Evolutionary conservation across 2,329 filamentous ascomycete species (phyloP).

Genomic region (Piedraia hortae): DNA sequence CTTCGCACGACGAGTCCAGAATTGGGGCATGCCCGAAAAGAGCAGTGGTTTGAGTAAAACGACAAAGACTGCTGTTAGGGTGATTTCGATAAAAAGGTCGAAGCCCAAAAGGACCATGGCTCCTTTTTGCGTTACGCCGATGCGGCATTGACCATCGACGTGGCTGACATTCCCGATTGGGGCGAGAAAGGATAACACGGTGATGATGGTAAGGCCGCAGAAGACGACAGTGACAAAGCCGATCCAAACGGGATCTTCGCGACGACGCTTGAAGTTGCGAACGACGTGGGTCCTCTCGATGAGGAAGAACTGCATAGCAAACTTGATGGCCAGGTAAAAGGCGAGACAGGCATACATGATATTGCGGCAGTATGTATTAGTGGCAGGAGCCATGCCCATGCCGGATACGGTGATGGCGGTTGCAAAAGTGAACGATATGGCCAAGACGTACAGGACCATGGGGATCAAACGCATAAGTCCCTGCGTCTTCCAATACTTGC

Average conservation of each 20-base stretch:
- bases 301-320: constrained; percentile 15
- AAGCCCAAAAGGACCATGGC: constrained; percentile 14
- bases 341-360: constrained; percentile 14
- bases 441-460: constrained; percentile 12
- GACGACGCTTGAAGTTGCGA: constrained; percentile 11
- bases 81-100: constrained; percentile 14
- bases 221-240: constrained; percentile 6
- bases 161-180: constrained; percentile 11
- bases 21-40: constrained; percentile 2
- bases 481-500: constrained; percentile 5
- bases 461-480: constrained; percentile 12
- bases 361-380: constrained; percentile 9
- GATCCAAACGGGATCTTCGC: constrained; percentile 13
- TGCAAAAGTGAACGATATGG: constrained; percentile 12
- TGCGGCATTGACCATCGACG: constrained; percentile 13
- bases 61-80: constrained; percentile 16
- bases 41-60: constrained; percentile 11
- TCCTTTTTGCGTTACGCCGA: constrained; percentile 14
- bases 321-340: constrained; percentile 14
- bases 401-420: constrained; percentile 12
- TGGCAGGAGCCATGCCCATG: constrained; percentile 7
- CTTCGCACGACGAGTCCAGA: not conserved
- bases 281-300: constrained; percentile 16
- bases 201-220: constrained; percentile 5
- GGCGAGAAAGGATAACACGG: constrained; percentile 5